phyloP scores from a whole-genome alignment of 306 rosid species.

The Calophaca sinica region DNA sequence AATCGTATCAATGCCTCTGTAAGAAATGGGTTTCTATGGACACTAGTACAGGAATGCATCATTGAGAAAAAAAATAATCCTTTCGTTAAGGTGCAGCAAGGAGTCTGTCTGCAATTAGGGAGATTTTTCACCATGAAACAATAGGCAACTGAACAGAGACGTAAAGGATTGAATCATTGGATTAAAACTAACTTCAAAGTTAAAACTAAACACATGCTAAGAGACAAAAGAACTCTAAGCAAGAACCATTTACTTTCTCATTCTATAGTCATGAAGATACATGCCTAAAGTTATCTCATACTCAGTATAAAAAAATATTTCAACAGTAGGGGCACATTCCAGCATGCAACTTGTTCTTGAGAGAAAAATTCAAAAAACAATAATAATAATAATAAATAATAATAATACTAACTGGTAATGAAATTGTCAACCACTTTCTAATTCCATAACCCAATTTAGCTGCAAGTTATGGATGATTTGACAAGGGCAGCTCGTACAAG shows the following conservation, averaged over 20 bases:
- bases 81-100: conserved; percentile 5
- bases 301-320: not conserved
- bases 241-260: conserved; percentile 31
- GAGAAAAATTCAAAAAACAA: not conserved
- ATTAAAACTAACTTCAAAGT: conserved; percentile 15
- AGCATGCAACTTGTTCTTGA: conserved; percentile 4
- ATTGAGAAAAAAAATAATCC: not conserved
- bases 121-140: conserved; percentile 27
- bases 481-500: not conserved
- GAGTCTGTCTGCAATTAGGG: not conserved
- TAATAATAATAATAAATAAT: not conserved
- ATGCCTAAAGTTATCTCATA: conserved; percentile 8
- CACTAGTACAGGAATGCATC: conserved; percentile 39
- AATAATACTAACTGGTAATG: not conserved
- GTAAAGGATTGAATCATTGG: conserved; percentile 29
- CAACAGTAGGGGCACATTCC: conserved; percentile 9
- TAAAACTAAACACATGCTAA: conserved; percentile 16
- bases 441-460: conserved; percentile 26
- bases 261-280: not conserved
- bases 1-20: conserved; percentile 41
- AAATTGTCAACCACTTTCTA: conserved; percentile 15
- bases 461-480: conserved; percentile 31
- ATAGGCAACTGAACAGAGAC: conserved; percentile 20
- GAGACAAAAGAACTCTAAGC: conserved; percentile 15
- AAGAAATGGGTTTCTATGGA: conserved; percentile 39